Base-by-base conservation (phyloP, 1,284 basidiomycete genomes). In the Microbotryum scabiosae region DNA sequence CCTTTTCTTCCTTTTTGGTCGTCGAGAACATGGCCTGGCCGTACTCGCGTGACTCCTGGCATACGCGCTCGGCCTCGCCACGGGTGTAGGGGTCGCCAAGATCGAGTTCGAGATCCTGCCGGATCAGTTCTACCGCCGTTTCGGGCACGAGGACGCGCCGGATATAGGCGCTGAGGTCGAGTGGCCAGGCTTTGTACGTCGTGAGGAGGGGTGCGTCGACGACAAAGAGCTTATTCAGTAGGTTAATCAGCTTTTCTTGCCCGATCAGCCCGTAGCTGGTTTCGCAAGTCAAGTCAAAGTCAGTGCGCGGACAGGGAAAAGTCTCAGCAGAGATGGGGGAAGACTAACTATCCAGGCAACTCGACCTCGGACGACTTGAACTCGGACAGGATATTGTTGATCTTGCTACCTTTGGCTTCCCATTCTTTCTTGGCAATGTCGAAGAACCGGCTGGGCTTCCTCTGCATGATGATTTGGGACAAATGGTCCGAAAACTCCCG, bases 71-170 rank as follows among this genome's bases (percentile, higher is more conserved):
- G 4, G 68, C 68, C 7, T 55, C 41, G 16, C 25, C 44, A 8
- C 30, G 26, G 14, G 45, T 47, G 10, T 9, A 2, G 25, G 16
- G 36, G 44, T 18, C 21, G 28, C 21, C 30, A 20, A 32, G 28
- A 4, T 21, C 25, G 32, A 65, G 47, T 7, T 44, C 28, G 32
- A 56, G 61, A 36, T 70, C 67, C 30, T 20, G 21, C n/a, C 53
- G 51, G 46, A 70, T 65, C 30, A 71, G 62, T 23, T 56, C 48
- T 50, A 70, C 54, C 6, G 69, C 69, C 46, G 60, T 54, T 44
- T 71, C 70, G 25, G 70, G 70, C 4, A 70, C 62, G 41, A 71
- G 62, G 26, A 71, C 64, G 21, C 70, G 68, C 7, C 70, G 65
- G 30, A 70, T 20, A 57, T 65, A 71, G 51, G 46, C 52, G 21